Percentiles rank a stretch among this genome's conserved stretches.
Conservation (phyloP, 2,329 filamentous ascomycete species). For the Alternaria sp. region DNA sequence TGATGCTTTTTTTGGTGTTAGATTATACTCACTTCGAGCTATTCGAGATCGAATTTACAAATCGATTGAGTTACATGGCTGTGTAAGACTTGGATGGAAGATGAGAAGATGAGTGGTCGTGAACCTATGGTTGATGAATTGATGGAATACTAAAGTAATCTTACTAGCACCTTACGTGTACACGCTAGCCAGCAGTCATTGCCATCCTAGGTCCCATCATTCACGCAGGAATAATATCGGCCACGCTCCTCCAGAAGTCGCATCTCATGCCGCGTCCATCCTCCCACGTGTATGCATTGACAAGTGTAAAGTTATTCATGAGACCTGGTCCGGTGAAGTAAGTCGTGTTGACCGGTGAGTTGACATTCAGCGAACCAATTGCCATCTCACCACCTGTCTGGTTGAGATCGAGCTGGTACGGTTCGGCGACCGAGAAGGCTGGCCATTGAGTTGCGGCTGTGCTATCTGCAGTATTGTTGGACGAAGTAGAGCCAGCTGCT, state of each 20-base stretch:
- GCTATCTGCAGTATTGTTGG: neutral
- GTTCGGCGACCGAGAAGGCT: constrained; percentile 3
- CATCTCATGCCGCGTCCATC: constrained; percentile 18
- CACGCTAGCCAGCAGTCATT: neutral
- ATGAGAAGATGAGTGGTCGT: neutral
- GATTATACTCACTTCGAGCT: neutral
- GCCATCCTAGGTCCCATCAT: neutral
- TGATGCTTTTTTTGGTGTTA: neutral
- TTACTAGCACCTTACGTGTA: neutral
- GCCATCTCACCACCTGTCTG: constrained; percentile 22
- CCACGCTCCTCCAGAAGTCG: constrained; percentile 21
- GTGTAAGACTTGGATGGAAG: neutral
- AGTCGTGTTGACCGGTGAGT: constrained; percentile 9
- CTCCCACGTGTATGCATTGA: constrained; percentile 24
- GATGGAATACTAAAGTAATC: neutral
- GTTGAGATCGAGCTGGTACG: constrained; percentile 17
- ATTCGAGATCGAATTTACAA: neutral
- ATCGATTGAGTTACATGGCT: neutral
- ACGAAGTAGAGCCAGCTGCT: neutral
- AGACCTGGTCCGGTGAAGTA: constrained; percentile 17
- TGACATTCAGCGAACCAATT: neutral
- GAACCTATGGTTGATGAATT: neutral
- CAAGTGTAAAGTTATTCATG: constrained; percentile 12
- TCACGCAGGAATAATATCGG: constrained; percentile 3
- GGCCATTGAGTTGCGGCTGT: constrained; percentile 9